Conservation (phyloP, 306 rosid genomes). For the Lathyrus aphaca region DNA sequence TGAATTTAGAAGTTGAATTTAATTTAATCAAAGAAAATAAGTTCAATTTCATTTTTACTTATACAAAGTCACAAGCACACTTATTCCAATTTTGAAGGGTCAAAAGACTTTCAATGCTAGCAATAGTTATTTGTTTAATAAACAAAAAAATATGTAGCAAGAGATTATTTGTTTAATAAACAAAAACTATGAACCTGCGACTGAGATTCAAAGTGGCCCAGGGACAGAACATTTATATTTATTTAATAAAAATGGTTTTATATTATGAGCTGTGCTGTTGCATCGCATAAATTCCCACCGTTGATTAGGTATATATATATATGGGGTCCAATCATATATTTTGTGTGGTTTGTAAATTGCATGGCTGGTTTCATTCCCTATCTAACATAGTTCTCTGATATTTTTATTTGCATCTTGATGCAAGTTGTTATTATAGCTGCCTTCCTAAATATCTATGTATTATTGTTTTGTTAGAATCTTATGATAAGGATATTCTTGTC, state of each 20-base stretch:
- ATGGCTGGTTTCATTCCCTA: constrained; percentile 5
- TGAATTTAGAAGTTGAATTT: neutral
- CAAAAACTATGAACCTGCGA: constrained; percentile 5
- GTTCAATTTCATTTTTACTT: neutral
- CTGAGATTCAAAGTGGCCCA: neutral
- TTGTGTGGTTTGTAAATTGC: neutral
- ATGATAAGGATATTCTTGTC: constrained; percentile 22
- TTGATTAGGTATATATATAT: neutral
- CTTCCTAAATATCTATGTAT: constrained; percentile 6
- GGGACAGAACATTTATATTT: neutral
- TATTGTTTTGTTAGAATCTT: neutral
- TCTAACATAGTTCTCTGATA: neutral
- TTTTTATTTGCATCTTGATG: constrained; percentile 30
- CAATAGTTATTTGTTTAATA: neutral
- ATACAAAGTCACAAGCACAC: neutral
- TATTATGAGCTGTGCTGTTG: constrained; percentile 17
- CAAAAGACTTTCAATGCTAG: neutral
- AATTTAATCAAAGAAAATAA: neutral
- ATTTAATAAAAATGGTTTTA: constrained; percentile 3
- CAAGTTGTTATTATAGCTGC: neutral
- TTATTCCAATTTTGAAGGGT: neutral
- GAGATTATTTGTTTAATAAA: neutral
- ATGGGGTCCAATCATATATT: neutral
- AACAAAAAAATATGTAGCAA: neutral
- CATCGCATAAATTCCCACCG: neutral